Evolutionary conservation across 1,284 basidiomycete species (phyloP).

Genomic region (Ceratobasidium sp.): DNA sequence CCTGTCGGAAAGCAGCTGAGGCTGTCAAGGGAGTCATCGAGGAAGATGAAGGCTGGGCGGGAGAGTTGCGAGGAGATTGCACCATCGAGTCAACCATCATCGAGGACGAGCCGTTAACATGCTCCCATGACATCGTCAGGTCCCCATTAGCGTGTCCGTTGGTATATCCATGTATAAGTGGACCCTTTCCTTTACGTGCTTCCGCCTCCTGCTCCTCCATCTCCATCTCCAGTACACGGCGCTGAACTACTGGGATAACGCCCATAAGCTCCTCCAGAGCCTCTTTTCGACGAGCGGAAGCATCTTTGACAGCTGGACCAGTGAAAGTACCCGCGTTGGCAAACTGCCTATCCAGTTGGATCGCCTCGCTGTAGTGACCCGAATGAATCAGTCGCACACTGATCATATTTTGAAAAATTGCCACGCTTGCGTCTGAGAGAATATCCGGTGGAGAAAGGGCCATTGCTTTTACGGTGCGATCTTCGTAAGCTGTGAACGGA

Average conservation of each 20-base stretch:
- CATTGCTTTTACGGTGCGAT: constrained; percentile 64
- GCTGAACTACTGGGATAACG: constrained; percentile 68
- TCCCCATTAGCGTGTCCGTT: constrained; percentile 48
- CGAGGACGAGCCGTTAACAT: constrained; percentile 49
- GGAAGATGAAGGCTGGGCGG: constrained; percentile 29
- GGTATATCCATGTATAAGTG: constrained; percentile 44
- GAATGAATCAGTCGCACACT: constrained; percentile 80
- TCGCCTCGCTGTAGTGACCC: constrained; percentile 75
- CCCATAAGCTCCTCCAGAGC: constrained; percentile 75
- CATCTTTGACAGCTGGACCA: constrained; percentile 49
- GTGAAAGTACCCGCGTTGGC: constrained; percentile 50
- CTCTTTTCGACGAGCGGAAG: constrained; percentile 64
- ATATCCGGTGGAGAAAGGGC: constrained; percentile 66
- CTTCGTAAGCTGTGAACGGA: constrained; percentile 71
- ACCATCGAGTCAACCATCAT: constrained; percentile 44
- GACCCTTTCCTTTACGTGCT: constrained; percentile 46
- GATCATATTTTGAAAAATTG: constrained; percentile 80
- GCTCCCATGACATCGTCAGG: constrained; percentile 65
- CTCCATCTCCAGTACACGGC: constrained; percentile 63
- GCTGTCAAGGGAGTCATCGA: constrained; percentile 44
- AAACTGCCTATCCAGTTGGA: constrained; percentile 78
- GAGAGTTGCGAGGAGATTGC: constrained; percentile 27
- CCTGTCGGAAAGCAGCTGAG: constrained; percentile 43
- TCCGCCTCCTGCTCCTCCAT: constrained; percentile 54
- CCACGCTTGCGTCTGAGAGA: constrained; percentile 62